Evolutionary conservation across 441 rosid species (phyloP), one percentile per base, ranked within the genome.

Genomic region (Melastoma candidum): DNA sequence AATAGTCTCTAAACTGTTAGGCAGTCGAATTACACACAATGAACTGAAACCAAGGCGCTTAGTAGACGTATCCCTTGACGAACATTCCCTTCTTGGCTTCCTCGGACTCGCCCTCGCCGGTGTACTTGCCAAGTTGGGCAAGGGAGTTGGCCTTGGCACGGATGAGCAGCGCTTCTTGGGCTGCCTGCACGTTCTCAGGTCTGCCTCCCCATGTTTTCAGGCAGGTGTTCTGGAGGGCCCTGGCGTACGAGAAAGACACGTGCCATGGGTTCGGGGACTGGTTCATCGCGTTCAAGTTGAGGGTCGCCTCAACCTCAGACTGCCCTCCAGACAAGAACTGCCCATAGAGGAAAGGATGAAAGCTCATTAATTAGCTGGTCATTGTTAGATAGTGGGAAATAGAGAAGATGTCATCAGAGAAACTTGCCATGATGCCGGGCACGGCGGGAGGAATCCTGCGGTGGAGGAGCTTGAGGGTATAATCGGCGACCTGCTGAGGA

Each of bases 241-340:
- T 82, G 12, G 96, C 96, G 6, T 87, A 92, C 8, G 95, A 92
- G 84, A 87, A 92, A 0, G 98, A 87, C 56, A 92, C 92, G 27
- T 85, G 95, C 98, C 98, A 92, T 6, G 89, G 89, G 84, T 75
- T 80, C 0, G 95, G 61, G 53, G 64, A 65, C 48, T 92, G 96
- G 86, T 92, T 88, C 98, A 88, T 88, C 3, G 98, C 95, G 47
- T 90, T 90, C 69, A 87, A 66, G 83, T 90, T 90, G 70, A 85
- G 70, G 11, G 98, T 90, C 3, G 96, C 90, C 71, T 90, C 98
- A 26, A 85, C 80, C 75, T 90, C 96, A 92, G 65, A 68, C 22
- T 17, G 22, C 22, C 22, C 22, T 17, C 22, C 22, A 17, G 22
- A 17, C 22, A 17, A 17, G 22, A 92, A 92, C 95, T 87, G 84